Percentiles rank a stretch among this genome's conserved stretches.
phyloP scores from a whole-genome alignment of 2,329 filamentous ascomycete species.

The Talaromyces sp. region DNA sequence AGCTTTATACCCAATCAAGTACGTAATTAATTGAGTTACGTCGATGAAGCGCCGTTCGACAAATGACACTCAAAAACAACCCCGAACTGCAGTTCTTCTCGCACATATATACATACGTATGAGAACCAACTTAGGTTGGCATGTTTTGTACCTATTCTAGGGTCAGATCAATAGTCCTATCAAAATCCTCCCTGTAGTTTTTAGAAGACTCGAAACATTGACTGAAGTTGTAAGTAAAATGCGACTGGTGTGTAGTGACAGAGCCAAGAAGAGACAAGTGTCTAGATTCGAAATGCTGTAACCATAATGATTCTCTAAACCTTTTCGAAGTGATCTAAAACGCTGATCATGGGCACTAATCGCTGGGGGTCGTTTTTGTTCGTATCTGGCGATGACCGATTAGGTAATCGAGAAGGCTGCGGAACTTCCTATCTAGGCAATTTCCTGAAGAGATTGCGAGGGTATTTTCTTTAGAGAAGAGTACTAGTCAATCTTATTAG shows the following conservation, averaged over 20 bases:
- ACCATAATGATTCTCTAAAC: neutral
- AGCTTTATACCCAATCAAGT: neutral
- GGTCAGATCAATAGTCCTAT: neutral
- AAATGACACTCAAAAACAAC: neutral
- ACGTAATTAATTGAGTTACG: neutral
- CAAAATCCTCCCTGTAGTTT: neutral
- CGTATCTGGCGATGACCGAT: neutral
- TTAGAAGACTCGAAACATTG: neutral
- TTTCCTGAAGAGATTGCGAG: neutral
- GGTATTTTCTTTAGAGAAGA: neutral
- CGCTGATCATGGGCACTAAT: neutral
- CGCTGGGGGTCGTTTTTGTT: neutral
- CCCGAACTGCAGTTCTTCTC: too few species aligned
- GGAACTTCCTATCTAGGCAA: neutral
- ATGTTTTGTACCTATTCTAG: neutral
- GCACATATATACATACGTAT: neutral
- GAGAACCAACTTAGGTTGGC: neutral
- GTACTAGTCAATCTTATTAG: neutral
- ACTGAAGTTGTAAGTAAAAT: neutral
- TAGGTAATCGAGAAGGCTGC: neutral
- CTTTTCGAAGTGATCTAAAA: neutral
- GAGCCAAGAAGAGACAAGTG: too few species aligned
- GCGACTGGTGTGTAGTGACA: neutral
- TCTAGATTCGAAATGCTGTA: neutral
- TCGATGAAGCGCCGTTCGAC: neutral